Evolutionary conservation across 495 filamentous ascomycete species (phyloP), one percentile per base, ranked within the genome.

Genomic region (Penicillium verhagenii): DNA sequence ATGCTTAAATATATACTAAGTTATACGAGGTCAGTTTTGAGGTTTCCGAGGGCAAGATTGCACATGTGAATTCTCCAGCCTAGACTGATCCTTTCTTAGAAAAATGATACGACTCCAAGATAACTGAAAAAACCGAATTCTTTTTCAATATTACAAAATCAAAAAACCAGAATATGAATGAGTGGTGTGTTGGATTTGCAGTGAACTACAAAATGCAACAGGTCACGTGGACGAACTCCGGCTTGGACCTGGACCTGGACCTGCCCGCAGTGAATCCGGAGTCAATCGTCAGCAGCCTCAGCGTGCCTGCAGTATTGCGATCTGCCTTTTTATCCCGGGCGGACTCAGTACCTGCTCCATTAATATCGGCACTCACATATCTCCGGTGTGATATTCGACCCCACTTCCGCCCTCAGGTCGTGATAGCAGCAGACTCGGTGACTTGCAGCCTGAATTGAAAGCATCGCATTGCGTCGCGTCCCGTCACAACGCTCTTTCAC

Each of bases 371-470:
- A 26, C 53, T 25, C 45, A 55, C 52, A 31, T 57, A 50, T 47
- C 21, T 38, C 37, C 35, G 44, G 18, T 31, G 5, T 44, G 23
- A 20, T 24, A 52, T n/a, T 11, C 23, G 35, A 37, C 37, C 31
- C 40, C 28, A 54, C 35, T 39, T 45, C 49, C 45, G 48, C 43
- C 38, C 23, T 23, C 47, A 53, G 58, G 64, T 49, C 64, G 65
- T 62, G 61, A 59, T 58, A 54, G 57, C 52, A n/a, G 53, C 28
- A 21, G 31, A 24, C 28, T 53, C 53, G 26, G 29, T 48, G 35
- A 61, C 52, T 43, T 47, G 52, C 50, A 51, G 53, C 46, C 54
- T 55, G 50, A 45, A 59, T 53, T 53, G 47, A 52, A 33, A 48
- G 23, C 54, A 49, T 43, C 50, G 24, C 24, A 42, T 21, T 25